Evolutionary conservation across 1,284 basidiomycete species (phyloP).

Genomic region (Moesziomyces globuligerus): DNA sequence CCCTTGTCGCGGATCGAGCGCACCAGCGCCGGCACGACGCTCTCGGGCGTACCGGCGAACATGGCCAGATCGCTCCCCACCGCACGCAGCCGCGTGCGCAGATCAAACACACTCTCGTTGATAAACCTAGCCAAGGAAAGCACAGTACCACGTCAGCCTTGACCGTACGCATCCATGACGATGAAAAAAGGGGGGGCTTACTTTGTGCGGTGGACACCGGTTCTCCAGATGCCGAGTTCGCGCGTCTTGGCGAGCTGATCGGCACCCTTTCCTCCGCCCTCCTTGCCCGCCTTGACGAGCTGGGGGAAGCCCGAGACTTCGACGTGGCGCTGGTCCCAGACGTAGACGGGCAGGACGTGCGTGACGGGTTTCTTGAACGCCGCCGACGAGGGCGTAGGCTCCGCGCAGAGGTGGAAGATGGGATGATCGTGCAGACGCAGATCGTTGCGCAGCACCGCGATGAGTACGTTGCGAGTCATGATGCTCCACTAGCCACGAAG

Average conservation of each 20-base stretch:
- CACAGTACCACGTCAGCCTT: neutral
- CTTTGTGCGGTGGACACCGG: constrained; percentile 46
- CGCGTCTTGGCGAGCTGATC: constrained; percentile 48
- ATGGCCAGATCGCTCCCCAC: constrained; percentile 51
- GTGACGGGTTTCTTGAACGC: constrained; percentile 48
- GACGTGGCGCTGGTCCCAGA: constrained; percentile 53
- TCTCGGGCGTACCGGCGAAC: constrained; percentile 56
- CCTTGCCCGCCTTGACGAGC: constrained; percentile 31
- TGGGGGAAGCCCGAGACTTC: constrained; percentile 52
- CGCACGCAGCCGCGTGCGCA: constrained; percentile 29
- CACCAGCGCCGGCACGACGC: constrained; percentile 66
- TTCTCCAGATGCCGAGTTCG: constrained; percentile 49
- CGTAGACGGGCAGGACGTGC: constrained; percentile 58
- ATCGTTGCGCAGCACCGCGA: constrained; percentile 54
- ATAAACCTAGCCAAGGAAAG: constrained; percentile 31
- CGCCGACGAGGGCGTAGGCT: constrained; percentile 26
- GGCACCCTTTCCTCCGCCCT: constrained; percentile 17
- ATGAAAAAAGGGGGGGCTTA: constrained; percentile 14
- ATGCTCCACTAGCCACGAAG: too few species aligned
- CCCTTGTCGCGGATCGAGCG: constrained; percentile 66
- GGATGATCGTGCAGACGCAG: constrained; percentile 59
- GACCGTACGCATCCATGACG: too few species aligned
- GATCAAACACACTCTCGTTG: constrained; percentile 54
- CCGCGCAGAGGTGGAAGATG: constrained; percentile 52
- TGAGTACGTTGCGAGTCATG: constrained; percentile 48